These are phyloP conservation scores for Silene coronaria DNA, from an alignment of 179 eudicot genomes.

Conservation along the genomic window DNA sequence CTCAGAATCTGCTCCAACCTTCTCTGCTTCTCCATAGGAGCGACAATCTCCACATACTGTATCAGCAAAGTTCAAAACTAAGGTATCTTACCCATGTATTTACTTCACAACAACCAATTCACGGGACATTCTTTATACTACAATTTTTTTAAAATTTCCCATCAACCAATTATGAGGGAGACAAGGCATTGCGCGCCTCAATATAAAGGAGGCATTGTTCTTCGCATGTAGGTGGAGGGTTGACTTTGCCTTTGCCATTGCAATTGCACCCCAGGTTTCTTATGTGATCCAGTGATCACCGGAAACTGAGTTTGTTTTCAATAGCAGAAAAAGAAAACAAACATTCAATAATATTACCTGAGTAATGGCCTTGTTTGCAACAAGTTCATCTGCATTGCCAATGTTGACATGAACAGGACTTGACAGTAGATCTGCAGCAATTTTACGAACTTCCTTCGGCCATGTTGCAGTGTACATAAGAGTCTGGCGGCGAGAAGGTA, in stretches of 20 bases:
- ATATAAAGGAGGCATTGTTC: neutral
- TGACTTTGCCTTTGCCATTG: neutral
- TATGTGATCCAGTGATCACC: neutral
- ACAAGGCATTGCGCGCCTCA: too few species aligned
- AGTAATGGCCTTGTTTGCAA: slow-evolving; percentile 91
- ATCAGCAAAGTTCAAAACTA: slow-evolving; percentile 9
- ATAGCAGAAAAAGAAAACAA: neutral
- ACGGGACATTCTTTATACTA: too few species aligned
- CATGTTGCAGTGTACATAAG: slow-evolving; percentile 98
- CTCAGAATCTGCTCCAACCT: slow-evolving; percentile 77
- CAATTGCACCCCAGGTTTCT: neutral
- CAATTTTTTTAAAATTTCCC: too few species aligned
- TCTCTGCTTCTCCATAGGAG: slow-evolving; percentile 76
- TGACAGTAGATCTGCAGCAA: slow-evolving; percentile 73
- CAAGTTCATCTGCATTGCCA: slow-evolving; percentile 91
- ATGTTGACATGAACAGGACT: slow-evolving; percentile 92
- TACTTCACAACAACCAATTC: too few species aligned
- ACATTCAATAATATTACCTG: slow-evolving; percentile 45
- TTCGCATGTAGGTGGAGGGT: neutral
- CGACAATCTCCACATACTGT: slow-evolving; percentile 67
- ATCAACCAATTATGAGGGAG: too few species aligned
- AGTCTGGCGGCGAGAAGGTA: slow-evolving; percentile 81
- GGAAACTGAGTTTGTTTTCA: neutral
- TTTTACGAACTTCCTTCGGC: slow-evolving; percentile 97
- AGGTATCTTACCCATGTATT: neutral